A percentile compares a stretch with the other conserved stretches of the same genome.
phyloP scores from a whole-genome alignment of 139 green algal genomes.

The Coelastrella sp. region DNA sequence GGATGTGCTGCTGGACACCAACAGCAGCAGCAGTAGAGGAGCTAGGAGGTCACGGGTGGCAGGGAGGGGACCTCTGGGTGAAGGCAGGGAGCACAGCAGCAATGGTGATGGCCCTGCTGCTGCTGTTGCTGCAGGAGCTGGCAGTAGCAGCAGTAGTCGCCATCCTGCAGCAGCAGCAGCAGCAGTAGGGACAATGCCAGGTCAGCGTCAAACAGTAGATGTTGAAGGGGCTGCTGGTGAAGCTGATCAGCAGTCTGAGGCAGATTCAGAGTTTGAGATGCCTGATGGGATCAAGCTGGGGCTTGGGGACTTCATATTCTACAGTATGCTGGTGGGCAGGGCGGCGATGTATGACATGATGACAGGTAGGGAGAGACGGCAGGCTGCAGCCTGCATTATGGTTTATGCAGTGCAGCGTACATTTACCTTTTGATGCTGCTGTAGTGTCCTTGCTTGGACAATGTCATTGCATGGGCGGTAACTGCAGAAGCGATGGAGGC shows the following conservation, averaged over 20 bases:
- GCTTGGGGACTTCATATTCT: constrained; percentile 99
- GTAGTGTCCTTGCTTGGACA: too few species aligned
- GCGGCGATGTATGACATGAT: constrained; percentile 97
- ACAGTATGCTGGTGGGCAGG: constrained; percentile 93
- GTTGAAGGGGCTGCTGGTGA: not conserved
- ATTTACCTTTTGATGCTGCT: too few species aligned
- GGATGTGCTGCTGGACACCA: not conserved
- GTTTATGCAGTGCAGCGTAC: too few species aligned
- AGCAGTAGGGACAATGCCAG: not conserved
- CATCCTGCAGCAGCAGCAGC: not conserved
- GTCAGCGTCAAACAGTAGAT: not conserved
- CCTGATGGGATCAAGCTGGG: constrained; percentile 94
- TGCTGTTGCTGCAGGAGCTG: not conserved
- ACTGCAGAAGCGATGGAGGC: too few species aligned
- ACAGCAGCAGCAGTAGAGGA: not conserved
- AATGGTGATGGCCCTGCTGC: too few species aligned
- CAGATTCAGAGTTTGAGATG: constrained; percentile 52
- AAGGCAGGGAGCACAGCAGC: not conserved
- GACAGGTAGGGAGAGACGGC: constrained; percentile 72
- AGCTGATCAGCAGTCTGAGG: not conserved
- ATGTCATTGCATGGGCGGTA: too few species aligned
- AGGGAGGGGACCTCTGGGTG: not conserved
- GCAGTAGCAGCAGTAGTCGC: not conserved
- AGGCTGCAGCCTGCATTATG: too few species aligned
- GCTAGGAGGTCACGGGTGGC: not conserved